A percentile compares a stretch with the other conserved stretches of the same genome.
Evolutionary conservation across 2,329 filamentous ascomycete species (phyloP).

Genomic region (Ophiostoma sp.): DNA sequence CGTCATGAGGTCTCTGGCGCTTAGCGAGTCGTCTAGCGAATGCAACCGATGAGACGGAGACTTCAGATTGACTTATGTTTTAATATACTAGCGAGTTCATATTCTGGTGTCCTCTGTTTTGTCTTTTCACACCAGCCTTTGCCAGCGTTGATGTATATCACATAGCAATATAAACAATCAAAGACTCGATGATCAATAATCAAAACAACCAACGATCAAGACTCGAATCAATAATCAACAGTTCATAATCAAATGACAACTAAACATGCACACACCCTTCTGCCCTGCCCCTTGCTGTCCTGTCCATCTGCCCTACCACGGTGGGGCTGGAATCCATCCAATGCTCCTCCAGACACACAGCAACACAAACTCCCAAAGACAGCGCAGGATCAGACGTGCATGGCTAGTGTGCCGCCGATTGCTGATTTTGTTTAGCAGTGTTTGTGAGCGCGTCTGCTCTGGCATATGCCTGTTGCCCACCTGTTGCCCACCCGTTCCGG

Average conservation of each 20-base stretch:
- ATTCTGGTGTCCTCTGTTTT: no score
- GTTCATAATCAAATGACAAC: not conserved
- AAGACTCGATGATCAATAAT: not conserved
- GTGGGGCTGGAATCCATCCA: not conserved
- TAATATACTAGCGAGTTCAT: no score
- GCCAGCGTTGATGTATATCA: no score
- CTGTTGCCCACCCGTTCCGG: not conserved
- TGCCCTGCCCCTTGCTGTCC: not conserved
- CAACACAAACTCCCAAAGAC: not conserved
- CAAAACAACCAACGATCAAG: not conserved
- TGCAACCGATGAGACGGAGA: constrained; percentile 3
- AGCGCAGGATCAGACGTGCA: constrained; percentile 3
- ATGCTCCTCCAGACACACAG: not conserved
- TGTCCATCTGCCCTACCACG: constrained; percentile 6
- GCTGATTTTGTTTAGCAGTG: not conserved
- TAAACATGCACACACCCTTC: not conserved
- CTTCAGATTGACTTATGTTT: not conserved
- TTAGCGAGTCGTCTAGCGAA: constrained; percentile 2
- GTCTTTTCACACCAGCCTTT: no score
- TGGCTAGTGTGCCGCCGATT: constrained; percentile 5
- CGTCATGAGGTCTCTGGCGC: not conserved
- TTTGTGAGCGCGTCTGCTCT: not conserved
- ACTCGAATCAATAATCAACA: not conserved
- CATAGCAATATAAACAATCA: not conserved
- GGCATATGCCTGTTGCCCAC: not conserved